Base-by-base conservation (phyloP, 1,139 yeast genomes). In the Pichia sp. region DNA sequence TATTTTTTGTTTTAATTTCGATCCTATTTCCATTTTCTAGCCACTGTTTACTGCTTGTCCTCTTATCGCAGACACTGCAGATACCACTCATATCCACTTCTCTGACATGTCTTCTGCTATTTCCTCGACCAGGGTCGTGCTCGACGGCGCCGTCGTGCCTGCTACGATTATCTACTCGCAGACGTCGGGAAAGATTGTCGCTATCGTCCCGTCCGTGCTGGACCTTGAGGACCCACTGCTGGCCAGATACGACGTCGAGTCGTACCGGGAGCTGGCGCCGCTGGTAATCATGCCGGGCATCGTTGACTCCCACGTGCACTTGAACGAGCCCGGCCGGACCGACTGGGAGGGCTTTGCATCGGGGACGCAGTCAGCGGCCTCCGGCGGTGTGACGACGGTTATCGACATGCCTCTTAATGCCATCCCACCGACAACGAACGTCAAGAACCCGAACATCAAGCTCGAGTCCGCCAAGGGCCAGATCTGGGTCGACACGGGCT, bases 281-380 rank as follows among this genome's bases (percentile, higher is more conserved):
- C 70, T 76, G 30, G 80, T 80, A 33, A 77, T 92, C 12, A 75
- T 92, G 75, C 97, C 98, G 0, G 98, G 98, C 0, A 75, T 92
- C 43, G 96, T 92, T 1, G 98, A 92, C 67, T 80, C 96, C 9
- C 98, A 92, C 69, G 97, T 91, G 36, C 97, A 91, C 67, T 75
- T 91, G 64, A 91, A 91, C 69, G 97, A 91, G 71, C 97, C 97
- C 0, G 97, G 97, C 4, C 75, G 97, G 63, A 90, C 96, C 0
- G 95, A 88, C 59, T 91, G 97, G 97, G 97, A 91, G 72, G 97
- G 97, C 1, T 91, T 91, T 68, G 95, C 84, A 49, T 85, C 95
- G 0, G 97, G 97, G 0, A 91, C 97, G 1, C 84, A 84, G 66
- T 87, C 96, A 2, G 97, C 97, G 1, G 95, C 95, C 1, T 77